Percentiles rank a stretch among this genome's conserved stretches.
Conservation (phyloP, 1,139 yeast species). For the Pneumocystis carinii region DNA sequence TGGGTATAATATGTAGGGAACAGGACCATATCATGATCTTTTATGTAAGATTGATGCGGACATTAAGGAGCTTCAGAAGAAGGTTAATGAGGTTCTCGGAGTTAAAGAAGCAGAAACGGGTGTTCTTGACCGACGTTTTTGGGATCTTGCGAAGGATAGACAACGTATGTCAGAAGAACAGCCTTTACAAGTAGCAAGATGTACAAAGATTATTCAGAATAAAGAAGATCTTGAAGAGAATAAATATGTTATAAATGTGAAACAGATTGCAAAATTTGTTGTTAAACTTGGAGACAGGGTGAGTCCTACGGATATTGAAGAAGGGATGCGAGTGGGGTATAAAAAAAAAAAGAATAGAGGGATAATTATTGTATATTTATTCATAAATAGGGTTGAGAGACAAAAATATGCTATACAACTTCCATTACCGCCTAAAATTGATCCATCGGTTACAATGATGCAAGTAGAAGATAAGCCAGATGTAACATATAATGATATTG, state of each 20-base stretch:
- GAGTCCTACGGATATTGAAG: slow-evolving; percentile 96
- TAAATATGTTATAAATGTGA: slow-evolving; percentile 87
- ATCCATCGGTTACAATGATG: slow-evolving; percentile 99
- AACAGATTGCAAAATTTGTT: slow-evolving; percentile 90
- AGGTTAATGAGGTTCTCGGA: slow-evolving; percentile 52
- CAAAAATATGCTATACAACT: slow-evolving; percentile 91
- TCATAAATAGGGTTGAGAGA: slow-evolving; percentile 53
- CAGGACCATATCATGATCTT: slow-evolving; percentile 81
- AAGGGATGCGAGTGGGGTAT: slow-evolving; percentile 92
- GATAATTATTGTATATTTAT: too few relatives aligned
- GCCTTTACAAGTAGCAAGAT: slow-evolving; percentile 93
- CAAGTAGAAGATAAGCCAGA: slow-evolving; percentile 98
- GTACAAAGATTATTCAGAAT: slow-evolving; percentile 83
- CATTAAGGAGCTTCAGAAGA: slow-evolving; percentile 61
- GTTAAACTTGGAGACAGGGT: slow-evolving; percentile 94
- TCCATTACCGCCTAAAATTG: slow-evolving; percentile 94
- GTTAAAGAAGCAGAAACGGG: slow-evolving; percentile 78
- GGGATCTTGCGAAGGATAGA: slow-evolving; percentile 97
- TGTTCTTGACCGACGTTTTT: slow-evolving; percentile 80
- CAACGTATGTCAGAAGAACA: slow-evolving; percentile 87
- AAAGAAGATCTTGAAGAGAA: slow-evolving; percentile 62
- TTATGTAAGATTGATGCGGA: slow-evolving; percentile 76
- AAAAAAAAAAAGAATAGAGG: too few relatives aligned
- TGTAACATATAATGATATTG: slow-evolving; percentile 70
- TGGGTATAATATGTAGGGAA: slow-evolving; percentile 35